Evolutionary conservation across 805 yeast genomes (phyloP).

Genomic region (Yarrowia sp.): DNA sequence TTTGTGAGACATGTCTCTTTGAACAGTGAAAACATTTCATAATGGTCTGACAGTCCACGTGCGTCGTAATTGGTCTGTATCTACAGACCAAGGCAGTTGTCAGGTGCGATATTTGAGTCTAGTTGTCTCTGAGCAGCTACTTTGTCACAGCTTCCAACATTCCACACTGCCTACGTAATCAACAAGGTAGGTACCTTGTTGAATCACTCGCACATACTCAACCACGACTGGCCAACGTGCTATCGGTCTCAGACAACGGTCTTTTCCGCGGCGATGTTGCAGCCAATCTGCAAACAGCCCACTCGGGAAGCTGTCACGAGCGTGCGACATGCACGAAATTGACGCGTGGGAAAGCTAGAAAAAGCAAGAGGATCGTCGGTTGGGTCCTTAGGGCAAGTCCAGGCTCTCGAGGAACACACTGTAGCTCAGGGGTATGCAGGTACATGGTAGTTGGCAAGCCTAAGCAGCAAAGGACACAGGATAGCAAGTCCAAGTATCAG

Average conservation of each 20-base stretch:
- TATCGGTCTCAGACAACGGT: conserved; percentile 21
- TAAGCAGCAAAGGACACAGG: conserved; percentile 6
- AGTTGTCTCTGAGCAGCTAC: background rate
- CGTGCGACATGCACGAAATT: conserved; percentile 14
- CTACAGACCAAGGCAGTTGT: too few relatives aligned
- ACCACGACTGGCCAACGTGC: background rate
- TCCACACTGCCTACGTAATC: too few relatives aligned
- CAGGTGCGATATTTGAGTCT: too few relatives aligned
- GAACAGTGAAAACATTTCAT: conserved; percentile 1
- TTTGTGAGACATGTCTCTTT: conserved; percentile 7
- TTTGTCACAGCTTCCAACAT: too few relatives aligned
- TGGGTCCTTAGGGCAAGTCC: conserved; percentile 5
- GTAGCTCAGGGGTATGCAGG: conserved; percentile 27
- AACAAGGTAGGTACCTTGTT: too few relatives aligned
- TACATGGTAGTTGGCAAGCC: conserved; percentile 12
- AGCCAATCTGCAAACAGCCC: conserved; percentile 23
- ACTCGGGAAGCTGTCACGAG: conserved; percentile 19
- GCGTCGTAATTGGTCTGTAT: background rate
- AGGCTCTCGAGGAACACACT: background rate
- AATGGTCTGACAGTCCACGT: conserved; percentile 13
- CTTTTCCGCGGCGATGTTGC: conserved; percentile 7
- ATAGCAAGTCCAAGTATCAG: conserved; percentile 6
- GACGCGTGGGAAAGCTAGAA: conserved; percentile 5
- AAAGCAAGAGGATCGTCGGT: conserved; percentile 13
- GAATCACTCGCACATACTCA: too few relatives aligned